Percentiles rank a stretch among this genome's conserved stretches.
phyloP scores from a whole-genome alignment of 2,329 filamentous ascomycete species.

The Eutypa lata region DNA sequence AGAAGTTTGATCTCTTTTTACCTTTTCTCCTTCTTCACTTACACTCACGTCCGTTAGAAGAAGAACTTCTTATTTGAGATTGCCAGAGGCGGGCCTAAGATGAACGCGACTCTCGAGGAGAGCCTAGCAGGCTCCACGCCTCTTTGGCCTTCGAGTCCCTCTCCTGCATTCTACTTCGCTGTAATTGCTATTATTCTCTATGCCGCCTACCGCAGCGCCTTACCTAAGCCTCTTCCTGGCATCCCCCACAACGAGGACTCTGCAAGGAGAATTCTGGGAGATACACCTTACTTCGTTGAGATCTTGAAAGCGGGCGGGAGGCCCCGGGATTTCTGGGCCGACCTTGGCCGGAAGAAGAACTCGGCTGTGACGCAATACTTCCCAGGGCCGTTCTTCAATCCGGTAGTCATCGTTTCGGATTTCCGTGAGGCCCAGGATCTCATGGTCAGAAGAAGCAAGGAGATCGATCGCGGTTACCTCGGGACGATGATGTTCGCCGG shows the following conservation, averaged over 20 bases:
- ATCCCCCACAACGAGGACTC: conserved; percentile 13
- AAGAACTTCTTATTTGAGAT: background rate
- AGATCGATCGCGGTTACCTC: conserved; percentile 27
- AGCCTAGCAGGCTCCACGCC: background rate
- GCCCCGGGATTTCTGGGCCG: conserved; percentile 6
- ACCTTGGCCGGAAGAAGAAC: conserved; percentile 1
- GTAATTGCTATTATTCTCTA: conserved; percentile 11
- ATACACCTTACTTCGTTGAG: conserved; percentile 4
- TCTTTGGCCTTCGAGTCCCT: background rate
- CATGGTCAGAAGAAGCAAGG: conserved; percentile 23
- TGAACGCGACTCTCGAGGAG: background rate
- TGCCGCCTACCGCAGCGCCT: conserved; percentile 17
- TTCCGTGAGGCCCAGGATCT: conserved; percentile 31
- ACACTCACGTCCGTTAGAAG: too few relatives aligned
- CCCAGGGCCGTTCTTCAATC: conserved; percentile 26
- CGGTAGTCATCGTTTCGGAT: conserved; percentile 30
- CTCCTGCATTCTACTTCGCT: background rate
- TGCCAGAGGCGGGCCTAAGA: background rate
- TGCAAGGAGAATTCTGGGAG: conserved; percentile 6
- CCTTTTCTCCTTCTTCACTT: too few relatives aligned
- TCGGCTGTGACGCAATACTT: conserved; percentile 20
- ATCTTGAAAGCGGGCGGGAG: conserved; percentile 7
- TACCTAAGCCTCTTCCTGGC: conserved; percentile 12
- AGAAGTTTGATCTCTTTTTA: too few relatives aligned
- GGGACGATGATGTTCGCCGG: conserved; percentile 18